phyloP scores from a whole-genome alignment of 768 basidiomycete species.

The Cystofilobasidium macerans region DNA sequence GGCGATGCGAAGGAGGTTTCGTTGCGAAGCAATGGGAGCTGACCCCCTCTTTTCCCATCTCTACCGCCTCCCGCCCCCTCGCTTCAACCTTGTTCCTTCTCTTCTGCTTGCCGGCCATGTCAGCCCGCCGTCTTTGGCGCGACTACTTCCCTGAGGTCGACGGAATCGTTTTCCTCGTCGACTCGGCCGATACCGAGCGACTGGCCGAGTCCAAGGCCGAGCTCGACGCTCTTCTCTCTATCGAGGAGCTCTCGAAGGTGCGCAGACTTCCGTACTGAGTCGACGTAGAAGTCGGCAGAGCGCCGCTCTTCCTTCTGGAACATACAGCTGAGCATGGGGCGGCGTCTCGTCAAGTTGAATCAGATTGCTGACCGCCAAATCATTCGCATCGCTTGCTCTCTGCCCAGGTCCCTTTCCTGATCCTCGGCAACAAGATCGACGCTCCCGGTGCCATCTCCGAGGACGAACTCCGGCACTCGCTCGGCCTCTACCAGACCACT shows the following conservation, averaged over 20 bases:
- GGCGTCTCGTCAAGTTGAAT: no score
- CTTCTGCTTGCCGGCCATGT: background rate
- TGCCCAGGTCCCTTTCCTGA: conserved; percentile 72
- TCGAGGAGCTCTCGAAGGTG: conserved; percentile 76
- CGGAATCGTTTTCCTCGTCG: conserved; percentile 95
- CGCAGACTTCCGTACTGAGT: background rate
- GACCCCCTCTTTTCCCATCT: no score
- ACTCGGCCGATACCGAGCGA: conserved; percentile 91
- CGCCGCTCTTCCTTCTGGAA: no score
- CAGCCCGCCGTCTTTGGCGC: conserved; percentile 94
- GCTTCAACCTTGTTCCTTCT: background rate
- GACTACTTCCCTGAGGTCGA: conserved; percentile 99
- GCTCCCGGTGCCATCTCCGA: conserved; percentile 95
- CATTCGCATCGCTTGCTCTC: background rate
- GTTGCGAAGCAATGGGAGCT: no score
- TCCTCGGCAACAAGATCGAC: conserved; percentile 99
- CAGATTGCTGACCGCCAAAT: background rate
- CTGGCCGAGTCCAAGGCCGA: conserved; percentile 95
- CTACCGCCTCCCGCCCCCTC: background rate
- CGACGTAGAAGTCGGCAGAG: background rate
- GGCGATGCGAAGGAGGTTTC: no score
- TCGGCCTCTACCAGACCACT: conserved; percentile 97
- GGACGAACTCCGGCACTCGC: conserved; percentile 87
- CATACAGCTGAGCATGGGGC: no score
- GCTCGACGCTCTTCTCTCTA: conserved; percentile 86